Percentiles rank a stretch among this genome's conserved stretches.
These are phyloP conservation scores for Mortierella sp. DNA, from an alignment of 371 early-diverging fungal genomes.

Conservation along the genomic window DNA sequence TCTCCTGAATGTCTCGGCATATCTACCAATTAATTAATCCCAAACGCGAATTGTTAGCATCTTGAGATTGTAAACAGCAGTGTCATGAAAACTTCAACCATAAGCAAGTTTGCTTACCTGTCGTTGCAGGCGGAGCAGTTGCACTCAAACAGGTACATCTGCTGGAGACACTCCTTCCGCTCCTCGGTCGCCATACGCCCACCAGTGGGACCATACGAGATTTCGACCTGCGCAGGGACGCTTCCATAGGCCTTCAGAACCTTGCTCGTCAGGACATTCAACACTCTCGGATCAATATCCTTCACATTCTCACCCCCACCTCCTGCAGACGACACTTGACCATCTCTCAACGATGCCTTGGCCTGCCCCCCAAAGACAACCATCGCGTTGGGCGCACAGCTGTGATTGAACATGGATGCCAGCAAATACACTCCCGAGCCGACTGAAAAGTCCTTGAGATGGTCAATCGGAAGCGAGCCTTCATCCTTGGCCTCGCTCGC, in stretches of 20 bases:
- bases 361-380: slow-evolving; percentile 41
- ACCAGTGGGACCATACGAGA: slow-evolving; percentile 52
- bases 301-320: neutral
- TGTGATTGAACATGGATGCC: slow-evolving; percentile 55
- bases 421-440: slow-evolving; percentile 46
- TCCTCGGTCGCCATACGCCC: slow-evolving; percentile 46
- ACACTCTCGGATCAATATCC: slow-evolving; percentile 30
- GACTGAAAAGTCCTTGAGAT: slow-evolving; percentile 26
- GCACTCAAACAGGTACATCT: slow-evolving; percentile 44
- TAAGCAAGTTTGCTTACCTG: slow-evolving; percentile 11
- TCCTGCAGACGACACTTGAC: neutral
- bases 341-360: neutral
- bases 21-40: slow-evolving; percentile 16
- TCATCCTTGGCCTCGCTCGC: neutral
- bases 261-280: slow-evolving; percentile 42
- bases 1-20: slow-evolving; percentile 37
- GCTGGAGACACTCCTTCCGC: slow-evolving; percentile 24
- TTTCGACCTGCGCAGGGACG: slow-evolving; percentile 33
- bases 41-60: no score
- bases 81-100: neutral
- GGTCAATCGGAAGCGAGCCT: neutral
- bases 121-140: slow-evolving; percentile 56
- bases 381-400: slow-evolving; percentile 53
- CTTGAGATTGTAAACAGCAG: neutral
- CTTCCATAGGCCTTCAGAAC: slow-evolving; percentile 27